Base-by-base conservation (phyloP, 208 protist genomes). In the Trypanosoma vivax region DNA sequence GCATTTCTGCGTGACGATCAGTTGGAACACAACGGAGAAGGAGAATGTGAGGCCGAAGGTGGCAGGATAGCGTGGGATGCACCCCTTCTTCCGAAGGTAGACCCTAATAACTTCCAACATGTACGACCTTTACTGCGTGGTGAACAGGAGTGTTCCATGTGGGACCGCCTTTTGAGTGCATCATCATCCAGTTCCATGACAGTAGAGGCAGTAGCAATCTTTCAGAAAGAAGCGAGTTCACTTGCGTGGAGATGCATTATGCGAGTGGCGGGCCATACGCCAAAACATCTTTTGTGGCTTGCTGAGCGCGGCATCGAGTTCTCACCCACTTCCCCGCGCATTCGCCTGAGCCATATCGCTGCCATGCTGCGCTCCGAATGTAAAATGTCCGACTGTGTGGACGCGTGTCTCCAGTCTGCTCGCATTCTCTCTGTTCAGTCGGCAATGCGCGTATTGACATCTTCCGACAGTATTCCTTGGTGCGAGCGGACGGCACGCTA, bases 221-320 rank as follows among this genome's bases (percentile, higher is more conserved):
- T 92, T 58, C 49, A 64, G 23, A 19, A 55, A n/a, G 46, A 60
- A 35, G 56, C 56, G 2, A 65, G 65, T 25, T 61, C 70, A 5
- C 21, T 89, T 16, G 64, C 71, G 34, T 92, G 85, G 85, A 59
- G 85, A 9, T 82, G 65, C 25, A 38, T 89, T 48, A 61, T 88
- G 51, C 74, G 73, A 10, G 50, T 72, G 14, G 48, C 57, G 5
- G 70, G 68, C 9, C 28, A 24, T 5, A 73, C 62, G 4, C 29
- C 50, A 9, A 65, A 60, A 42, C 72, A 74, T 49, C 63, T 70
- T 14, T 51, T 72, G 10, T 92, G 85, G 85, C 54, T 92, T 24
- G 76, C 78, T 5, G 51, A 56, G 16, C 79, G 67, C 14, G 85
- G 85, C 11, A 45, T 73, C 0, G 56, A 51, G 2, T 50, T 92